These are phyloP conservation scores for Solanum pimpinellifolium DNA, from an alignment of 257 asterid species.

Conservation along the genomic window DNA sequence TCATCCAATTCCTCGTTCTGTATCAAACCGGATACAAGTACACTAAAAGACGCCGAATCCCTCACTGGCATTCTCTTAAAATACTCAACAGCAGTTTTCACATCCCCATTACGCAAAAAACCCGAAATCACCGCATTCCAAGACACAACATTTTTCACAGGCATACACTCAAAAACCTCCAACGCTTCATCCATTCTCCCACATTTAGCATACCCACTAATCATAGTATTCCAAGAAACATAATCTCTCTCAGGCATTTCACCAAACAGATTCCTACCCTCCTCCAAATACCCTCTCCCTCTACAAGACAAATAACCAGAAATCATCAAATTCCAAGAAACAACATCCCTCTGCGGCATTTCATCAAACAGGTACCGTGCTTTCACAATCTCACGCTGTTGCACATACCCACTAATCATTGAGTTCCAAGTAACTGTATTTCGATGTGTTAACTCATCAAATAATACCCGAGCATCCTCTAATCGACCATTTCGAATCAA, in stretches of 20 bases:
- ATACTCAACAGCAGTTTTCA: constrained; percentile 38
- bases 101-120: constrained; percentile 46
- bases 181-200: constrained; percentile 54
- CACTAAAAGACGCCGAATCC: constrained; percentile 59
- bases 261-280: constrained; percentile 48
- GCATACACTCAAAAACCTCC: constrained; percentile 39
- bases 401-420: constrained; percentile 57
- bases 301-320: constrained; percentile 50
- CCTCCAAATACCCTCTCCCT: constrained; percentile 28
- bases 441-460: constrained; percentile 28
- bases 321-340: constrained; percentile 67
- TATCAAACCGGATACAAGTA: constrained; percentile 60
- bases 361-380: constrained; percentile 63
- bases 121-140: constrained; percentile 83
- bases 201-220: constrained; percentile 65
- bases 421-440: constrained; percentile 79
- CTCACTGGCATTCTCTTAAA: constrained; percentile 53
- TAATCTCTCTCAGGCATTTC: constrained; percentile 43
- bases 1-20: constrained; percentile 42
- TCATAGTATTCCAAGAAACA: constrained; percentile 82
- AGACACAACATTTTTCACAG: constrained; percentile 57
- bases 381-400: constrained; percentile 32
- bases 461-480: constrained; percentile 49
- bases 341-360: constrained; percentile 53
- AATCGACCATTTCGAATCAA: constrained; percentile 39